Percentiles rank a stretch among this genome's conserved stretches.
Conservation (phyloP, 2,329 filamentous ascomycete species). For the Paracoccidioides lutzii region DNA sequence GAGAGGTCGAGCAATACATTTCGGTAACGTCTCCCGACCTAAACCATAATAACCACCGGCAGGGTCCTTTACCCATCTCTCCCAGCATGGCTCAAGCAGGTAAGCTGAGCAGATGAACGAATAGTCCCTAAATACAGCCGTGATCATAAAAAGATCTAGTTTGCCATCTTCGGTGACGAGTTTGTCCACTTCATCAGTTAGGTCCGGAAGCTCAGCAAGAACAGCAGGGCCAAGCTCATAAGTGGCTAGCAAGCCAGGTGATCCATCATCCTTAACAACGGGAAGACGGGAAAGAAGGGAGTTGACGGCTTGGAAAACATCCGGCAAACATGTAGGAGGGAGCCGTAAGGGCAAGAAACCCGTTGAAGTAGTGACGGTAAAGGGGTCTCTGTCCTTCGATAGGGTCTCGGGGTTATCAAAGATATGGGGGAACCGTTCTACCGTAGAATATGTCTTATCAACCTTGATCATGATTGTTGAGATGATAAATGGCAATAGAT, state of each 20-base stretch:
- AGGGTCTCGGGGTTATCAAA: conserved; percentile 31
- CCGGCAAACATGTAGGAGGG: conserved; percentile 44
- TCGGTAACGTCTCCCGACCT: conserved; percentile 59
- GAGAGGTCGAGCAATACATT: conserved; percentile 65
- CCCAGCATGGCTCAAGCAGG: conserved; percentile 80
- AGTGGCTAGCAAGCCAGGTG: conserved; percentile 62
- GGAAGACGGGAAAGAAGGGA: conserved; percentile 65
- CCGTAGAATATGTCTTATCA: conserved; percentile 23
- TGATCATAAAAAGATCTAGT: conserved; percentile 64
- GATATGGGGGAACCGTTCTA: conserved; percentile 32
- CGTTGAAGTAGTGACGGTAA: conserved; percentile 35
- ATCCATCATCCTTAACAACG: conserved; percentile 59
- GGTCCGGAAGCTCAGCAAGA: conserved; percentile 59
- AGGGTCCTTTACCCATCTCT: conserved; percentile 44
- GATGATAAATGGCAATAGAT: neutral
- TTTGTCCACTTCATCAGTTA: conserved; percentile 59
- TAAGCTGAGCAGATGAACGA: conserved; percentile 83
- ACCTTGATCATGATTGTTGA: conserved; percentile 24
- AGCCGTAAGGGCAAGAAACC: conserved; percentile 33
- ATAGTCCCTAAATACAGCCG: conserved; percentile 82
- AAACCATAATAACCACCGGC: conserved; percentile 61
- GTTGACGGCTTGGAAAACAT: conserved; percentile 60
- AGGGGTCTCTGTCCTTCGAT: conserved; percentile 32
- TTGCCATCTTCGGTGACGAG: conserved; percentile 39
- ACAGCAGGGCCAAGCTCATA: conserved; percentile 65